Evolutionary conservation across 495 filamentous ascomycete genomes (phyloP).

Genomic region (Polyplosphaeria fusca): DNA sequence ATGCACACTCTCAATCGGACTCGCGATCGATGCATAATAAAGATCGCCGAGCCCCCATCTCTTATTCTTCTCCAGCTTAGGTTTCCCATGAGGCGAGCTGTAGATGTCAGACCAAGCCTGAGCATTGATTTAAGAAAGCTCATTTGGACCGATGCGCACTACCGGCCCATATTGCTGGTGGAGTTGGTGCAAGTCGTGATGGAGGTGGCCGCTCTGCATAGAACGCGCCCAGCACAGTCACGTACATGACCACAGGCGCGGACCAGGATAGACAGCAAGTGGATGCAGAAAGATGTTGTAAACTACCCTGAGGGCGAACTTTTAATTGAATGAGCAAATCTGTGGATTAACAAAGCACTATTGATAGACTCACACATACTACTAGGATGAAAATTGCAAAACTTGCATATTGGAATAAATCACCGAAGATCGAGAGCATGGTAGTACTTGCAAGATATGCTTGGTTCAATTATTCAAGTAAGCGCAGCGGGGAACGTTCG

Average conservation of each 20-base stretch:
- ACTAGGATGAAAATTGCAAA: not conserved
- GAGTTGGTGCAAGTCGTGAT: slow-evolving; percentile 9
- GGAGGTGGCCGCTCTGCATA: not conserved
- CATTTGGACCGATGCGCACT: slow-evolving; percentile 34
- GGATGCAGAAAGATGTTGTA: slow-evolving; percentile 49
- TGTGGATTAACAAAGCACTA: not conserved
- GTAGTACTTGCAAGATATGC: not conserved
- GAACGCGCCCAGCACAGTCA: slow-evolving; percentile 16
- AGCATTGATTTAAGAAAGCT: slow-evolving; percentile 36
- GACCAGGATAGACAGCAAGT: slow-evolving; percentile 42
- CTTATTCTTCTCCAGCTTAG: slow-evolving; percentile 25
- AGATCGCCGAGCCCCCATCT: slow-evolving; percentile 24
- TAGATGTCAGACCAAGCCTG: slow-evolving; percentile 39
- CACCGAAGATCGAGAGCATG: not conserved
- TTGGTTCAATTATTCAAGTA: no score
- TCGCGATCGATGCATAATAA: slow-evolving; percentile 21
- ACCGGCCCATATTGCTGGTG: slow-evolving; percentile 29
- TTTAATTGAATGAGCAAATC: not conserved
- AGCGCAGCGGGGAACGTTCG: no score
- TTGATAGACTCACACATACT: not conserved
- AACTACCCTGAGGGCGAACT: slow-evolving; percentile 29
- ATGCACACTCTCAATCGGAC: slow-evolving; percentile 29
- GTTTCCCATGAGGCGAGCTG: not conserved
- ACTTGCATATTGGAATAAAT: not conserved
- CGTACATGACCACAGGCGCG: slow-evolving; percentile 37